Base-by-base conservation (phyloP, 2,329 filamentous ascomycete genomes). In the Colletotrichum sp. region DNA sequence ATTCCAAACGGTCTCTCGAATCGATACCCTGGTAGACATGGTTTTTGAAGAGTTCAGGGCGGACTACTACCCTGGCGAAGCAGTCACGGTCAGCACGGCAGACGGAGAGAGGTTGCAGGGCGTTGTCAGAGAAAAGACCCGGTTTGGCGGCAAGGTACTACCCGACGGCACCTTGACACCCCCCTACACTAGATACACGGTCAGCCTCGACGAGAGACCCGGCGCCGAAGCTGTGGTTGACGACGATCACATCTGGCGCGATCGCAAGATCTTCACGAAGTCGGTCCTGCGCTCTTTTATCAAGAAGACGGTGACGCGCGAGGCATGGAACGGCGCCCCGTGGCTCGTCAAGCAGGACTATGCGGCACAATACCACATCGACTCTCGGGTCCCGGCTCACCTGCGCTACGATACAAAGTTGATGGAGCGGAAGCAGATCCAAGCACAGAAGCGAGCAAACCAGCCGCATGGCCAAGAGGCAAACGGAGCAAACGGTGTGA, bases 311-410 rank as follows among this genome's bases (percentile, higher is more conserved):
- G 94, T 98, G n/a, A 94, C 93, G 3, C 90, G 96, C 77, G 97
- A 99, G 81, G 92, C 95, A 6, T 99, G 96, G 95, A 96, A 93
- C 76, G 96, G 96, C n/a, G 97, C 97, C 1, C 96, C 97, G 0
- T 99, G 97, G 97, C 88, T 98, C 71, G 96, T 99, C 21, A 98
- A 98, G 86, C 91, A 94, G 44, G 93, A 95, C 70, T 93, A 98
- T 75, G 97, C 97, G 1, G 92, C 92, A 62, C 90, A 93, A 78
- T 98, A 97, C 84, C 93, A 95, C 77, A 97, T 99, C 78, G 93
- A 95, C 77, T 96, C 93, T n/a, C 92, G 95, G 69, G 92, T 99
- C 15, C 97, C 97, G 8, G 90, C 93, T 68, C 94, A 98, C 81
- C 88, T 98, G 18, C 93, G 93, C 69, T 93, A 98, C 82, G 95